Conservation (phyloP, 208 protist species). For the Trypanosoma conorhini region DNA sequence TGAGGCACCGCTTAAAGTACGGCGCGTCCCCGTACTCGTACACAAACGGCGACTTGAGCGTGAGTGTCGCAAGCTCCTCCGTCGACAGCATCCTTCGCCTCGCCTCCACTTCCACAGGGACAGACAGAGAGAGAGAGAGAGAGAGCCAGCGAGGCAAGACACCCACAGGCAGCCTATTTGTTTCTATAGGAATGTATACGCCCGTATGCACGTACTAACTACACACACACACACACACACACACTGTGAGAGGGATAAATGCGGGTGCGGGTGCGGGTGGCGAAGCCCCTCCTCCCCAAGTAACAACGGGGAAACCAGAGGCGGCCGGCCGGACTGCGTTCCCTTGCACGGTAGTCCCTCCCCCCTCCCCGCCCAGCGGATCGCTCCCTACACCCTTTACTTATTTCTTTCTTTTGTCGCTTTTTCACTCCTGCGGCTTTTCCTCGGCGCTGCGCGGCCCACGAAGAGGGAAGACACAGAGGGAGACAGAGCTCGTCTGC, state of each 20-base stretch:
- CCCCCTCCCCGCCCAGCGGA: neutral
- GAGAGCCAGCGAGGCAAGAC: neutral
- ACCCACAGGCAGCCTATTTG: too few species aligned
- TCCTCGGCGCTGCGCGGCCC: too few species aligned
- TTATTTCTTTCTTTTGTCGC: too few species aligned
- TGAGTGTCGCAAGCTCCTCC: slow-evolving; percentile 48
- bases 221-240: too few species aligned
- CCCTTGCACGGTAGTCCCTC: neutral
- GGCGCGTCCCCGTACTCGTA: slow-evolving; percentile 62
- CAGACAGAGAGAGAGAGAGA: neutral
- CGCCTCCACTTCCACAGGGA: neutral
- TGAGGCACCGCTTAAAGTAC: slow-evolving; percentile 61
- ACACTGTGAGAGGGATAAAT: too few species aligned
- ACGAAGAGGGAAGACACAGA: too few species aligned
- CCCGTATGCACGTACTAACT: too few species aligned
- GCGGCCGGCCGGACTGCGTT: neutral
- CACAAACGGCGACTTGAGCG: slow-evolving; percentile 62
- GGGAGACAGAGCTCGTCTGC: too few species aligned
- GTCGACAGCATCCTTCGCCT: slow-evolving; percentile 29
- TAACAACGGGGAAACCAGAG: neutral
- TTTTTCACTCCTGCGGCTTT: too few species aligned
- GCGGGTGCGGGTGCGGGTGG: too few species aligned
- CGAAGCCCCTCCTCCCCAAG: too few species aligned
- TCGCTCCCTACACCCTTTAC: neutral
- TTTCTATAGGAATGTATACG: too few species aligned